phyloP scores from a whole-genome alignment of 805 yeast species.

The Suhomyces xylopsoci region DNA sequence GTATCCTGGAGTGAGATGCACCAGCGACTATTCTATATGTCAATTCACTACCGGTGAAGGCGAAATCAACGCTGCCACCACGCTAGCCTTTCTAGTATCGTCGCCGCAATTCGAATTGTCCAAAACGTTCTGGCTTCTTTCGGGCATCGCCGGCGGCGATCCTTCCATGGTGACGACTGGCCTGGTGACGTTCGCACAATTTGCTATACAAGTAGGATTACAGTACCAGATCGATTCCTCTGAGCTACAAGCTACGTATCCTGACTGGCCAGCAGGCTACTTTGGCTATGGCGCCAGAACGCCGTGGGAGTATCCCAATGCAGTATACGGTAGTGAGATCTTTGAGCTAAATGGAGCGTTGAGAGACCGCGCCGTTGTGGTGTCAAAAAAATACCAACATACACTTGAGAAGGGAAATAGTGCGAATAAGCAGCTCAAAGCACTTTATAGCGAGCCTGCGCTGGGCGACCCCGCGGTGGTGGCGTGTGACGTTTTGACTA shows the following conservation, averaged over 20 bases:
- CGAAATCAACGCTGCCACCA: constrained; percentile 62
- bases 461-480: constrained; percentile 43
- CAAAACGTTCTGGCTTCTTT: constrained; percentile 57
- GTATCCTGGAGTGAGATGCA: constrained; percentile 57
- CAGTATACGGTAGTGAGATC: constrained; percentile 62
- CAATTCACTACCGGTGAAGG: constrained; percentile 69
- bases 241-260: constrained; percentile 22
- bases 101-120: constrained; percentile 55
- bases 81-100: constrained; percentile 52
- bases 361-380: constrained; percentile 53
- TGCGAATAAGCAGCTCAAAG: background rate
- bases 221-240: constrained; percentile 56
- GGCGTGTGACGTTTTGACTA: constrained; percentile 58
- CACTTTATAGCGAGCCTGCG: constrained; percentile 40
- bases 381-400: constrained; percentile 22
- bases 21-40: constrained; percentile 50
- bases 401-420: background rate
- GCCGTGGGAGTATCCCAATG: constrained; percentile 50
- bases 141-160: constrained; percentile 66
- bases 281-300: constrained; percentile 51
- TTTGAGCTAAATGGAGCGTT: constrained; percentile 58
- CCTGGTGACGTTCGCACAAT: constrained; percentile 57
- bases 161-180: constrained; percentile 57
- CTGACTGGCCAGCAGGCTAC: constrained; percentile 60
- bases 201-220: constrained; percentile 58